A percentile compares a stretch with the other conserved stretches of the same genome.
Conservation (phyloP, 345 rosid genomes). For the Excoecaria cochinchinensis region DNA sequence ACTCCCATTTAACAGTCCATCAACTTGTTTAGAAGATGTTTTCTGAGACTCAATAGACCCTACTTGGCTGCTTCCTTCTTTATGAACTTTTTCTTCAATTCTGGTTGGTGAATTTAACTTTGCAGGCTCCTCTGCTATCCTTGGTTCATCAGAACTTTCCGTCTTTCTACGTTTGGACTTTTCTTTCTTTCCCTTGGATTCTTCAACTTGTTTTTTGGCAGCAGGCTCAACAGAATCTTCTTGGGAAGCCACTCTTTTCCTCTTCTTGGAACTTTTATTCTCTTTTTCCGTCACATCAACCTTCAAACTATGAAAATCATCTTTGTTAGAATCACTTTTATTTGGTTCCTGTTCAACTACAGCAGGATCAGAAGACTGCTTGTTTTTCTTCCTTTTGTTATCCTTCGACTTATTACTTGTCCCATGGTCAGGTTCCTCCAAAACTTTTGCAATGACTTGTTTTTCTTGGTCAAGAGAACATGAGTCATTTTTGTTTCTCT, state of each 20-base stretch:
- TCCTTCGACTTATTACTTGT: constrained; percentile 37
- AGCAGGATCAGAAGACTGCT: constrained; percentile 19
- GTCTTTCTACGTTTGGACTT: constrained; percentile 47
- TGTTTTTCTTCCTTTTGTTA: constrained; percentile 52
- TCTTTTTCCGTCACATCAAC: constrained; percentile 28
- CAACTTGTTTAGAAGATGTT: constrained; percentile 35
- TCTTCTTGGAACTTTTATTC: constrained; percentile 57
- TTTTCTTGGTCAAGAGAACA: constrained; percentile 7
- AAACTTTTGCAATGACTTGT: neutral
- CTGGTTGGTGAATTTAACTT: constrained; percentile 12
- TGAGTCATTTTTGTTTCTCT: constrained; percentile 32
- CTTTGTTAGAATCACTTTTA: constrained; percentile 19
- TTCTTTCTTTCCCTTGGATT: constrained; percentile 48
- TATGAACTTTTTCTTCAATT: constrained; percentile 13
- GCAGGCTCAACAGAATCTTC: constrained; percentile 33
- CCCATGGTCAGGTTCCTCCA: neutral
- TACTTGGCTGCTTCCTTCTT: constrained; percentile 15
- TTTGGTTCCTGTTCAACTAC: constrained; percentile 17
- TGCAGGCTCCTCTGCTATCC: neutral
- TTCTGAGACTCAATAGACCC: constrained; percentile 10
- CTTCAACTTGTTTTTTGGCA: constrained; percentile 40
- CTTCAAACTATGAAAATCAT: constrained; percentile 18
- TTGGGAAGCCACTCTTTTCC: constrained; percentile 62
- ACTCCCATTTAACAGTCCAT: constrained; percentile 35
- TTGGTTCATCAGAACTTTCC: constrained; percentile 34